Percentiles rank a stretch among this genome's conserved stretches.
phyloP scores from a whole-genome alignment of 2,329 filamentous ascomycete genomes.

The Shiraia sp. region DNA sequence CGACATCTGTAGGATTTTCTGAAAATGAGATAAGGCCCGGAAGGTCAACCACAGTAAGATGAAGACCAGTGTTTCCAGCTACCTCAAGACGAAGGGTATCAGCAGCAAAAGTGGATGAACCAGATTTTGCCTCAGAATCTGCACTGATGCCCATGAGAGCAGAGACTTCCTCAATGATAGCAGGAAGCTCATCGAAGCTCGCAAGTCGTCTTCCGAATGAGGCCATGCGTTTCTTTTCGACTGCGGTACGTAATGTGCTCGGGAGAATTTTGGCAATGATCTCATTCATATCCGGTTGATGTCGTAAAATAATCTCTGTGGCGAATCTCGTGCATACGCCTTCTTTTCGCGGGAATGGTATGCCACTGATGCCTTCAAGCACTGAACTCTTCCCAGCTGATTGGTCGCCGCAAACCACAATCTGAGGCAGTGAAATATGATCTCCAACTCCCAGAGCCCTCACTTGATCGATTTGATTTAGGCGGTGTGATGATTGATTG shows the following conservation, averaged over 20 bases:
- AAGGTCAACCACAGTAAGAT: conserved; percentile 47
- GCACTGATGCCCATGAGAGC: conserved; percentile 50
- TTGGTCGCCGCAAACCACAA: conserved; percentile 35
- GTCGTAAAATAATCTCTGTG: conserved; percentile 51
- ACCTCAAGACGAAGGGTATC: conserved; percentile 49
- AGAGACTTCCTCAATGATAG: conserved; percentile 56
- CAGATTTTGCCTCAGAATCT: conserved; percentile 8
- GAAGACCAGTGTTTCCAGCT: conserved; percentile 35
- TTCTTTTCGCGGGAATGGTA: conserved; percentile 60
- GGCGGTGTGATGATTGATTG: conserved; percentile 1
- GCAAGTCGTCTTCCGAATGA: conserved; percentile 37
- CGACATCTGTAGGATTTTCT: conserved; percentile 13
- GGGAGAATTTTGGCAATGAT: conserved; percentile 6
- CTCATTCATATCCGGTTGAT: conserved; percentile 28
- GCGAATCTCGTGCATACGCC: conserved; percentile 62
- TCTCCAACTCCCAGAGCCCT: conserved; percentile 6
- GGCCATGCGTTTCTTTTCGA: conserved; percentile 35
- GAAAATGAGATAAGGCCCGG: conserved; percentile 46
- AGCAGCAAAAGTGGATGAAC: conserved; percentile 33
- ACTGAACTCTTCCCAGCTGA: conserved; percentile 65
- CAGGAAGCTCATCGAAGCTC: conserved; percentile 46
- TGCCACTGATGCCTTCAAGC: conserved; percentile 63
- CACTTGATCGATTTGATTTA: conserved; percentile 11
- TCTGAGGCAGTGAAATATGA: conserved; percentile 16
- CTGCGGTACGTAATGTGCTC: conserved; percentile 14